phyloP scores from a whole-genome alignment of 2,329 filamentous ascomycete genomes.

The Epichloe brachyelytri region DNA sequence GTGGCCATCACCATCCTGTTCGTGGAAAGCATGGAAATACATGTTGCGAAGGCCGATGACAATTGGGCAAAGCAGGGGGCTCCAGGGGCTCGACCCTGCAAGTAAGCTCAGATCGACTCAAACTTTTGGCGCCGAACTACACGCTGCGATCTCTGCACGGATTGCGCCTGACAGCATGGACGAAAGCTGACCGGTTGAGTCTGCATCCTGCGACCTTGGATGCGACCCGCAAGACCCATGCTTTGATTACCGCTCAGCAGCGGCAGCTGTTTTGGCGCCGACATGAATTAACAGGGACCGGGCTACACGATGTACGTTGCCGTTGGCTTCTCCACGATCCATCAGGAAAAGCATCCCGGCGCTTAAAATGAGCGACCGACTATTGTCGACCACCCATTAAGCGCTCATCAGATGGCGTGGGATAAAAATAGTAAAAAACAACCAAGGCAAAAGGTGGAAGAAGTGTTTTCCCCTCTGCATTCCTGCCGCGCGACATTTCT shows the following conservation, averaged over 20 bases:
- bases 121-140: slow-evolving; percentile 3
- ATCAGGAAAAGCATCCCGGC: too few relatives aligned
- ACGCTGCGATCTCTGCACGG: not conserved
- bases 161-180: not conserved
- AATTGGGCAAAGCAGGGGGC: not conserved
- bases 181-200: not conserved
- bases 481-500: not conserved
- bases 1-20: not conserved
- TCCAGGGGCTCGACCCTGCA: too few relatives aligned
- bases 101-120: not conserved
- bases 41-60: not conserved
- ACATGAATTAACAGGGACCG: not conserved
- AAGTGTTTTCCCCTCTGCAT: not conserved
- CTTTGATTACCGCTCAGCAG: not conserved
- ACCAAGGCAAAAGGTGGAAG: not conserved
- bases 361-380: not conserved
- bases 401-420: not conserved
- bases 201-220: slow-evolving; percentile 1
- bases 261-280: not conserved
- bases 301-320: not conserved
- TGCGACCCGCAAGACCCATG: slow-evolving; percentile 3
- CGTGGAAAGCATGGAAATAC: not conserved
- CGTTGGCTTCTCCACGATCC: not conserved
- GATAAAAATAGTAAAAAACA: not conserved
- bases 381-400: not conserved